A percentile compares a stretch with the other conserved stretches of the same genome.
Evolutionary conservation across 176 grass and related monocot genomes (phyloP).

Genomic region (Cenchrus americanus): DNA sequence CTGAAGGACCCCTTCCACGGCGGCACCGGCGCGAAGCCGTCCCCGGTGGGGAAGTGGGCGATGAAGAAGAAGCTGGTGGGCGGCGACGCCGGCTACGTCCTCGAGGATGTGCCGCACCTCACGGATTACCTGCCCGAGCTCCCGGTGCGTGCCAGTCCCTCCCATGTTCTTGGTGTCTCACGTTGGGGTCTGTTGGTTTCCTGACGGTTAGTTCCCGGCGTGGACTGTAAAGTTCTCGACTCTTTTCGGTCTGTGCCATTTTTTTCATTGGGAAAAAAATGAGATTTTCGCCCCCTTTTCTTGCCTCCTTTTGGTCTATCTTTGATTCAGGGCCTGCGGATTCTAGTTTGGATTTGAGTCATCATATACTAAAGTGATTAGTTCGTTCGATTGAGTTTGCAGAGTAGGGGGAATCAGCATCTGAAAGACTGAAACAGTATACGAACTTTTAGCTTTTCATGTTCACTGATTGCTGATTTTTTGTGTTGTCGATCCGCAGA

Average conservation of each 20-base stretch:
- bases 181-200: constrained; percentile 24
- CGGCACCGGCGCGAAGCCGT: neutral
- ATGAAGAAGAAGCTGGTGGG: constrained; percentile 66
- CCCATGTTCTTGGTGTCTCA: constrained; percentile 27
- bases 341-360: constrained; percentile 14
- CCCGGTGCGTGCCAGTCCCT: constrained; percentile 62
- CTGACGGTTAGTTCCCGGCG: constrained; percentile 31
- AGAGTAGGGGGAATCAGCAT: neutral
- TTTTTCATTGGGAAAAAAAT: neutral
- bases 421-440: neutral
- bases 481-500: constrained; percentile 50
- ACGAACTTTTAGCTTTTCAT: neutral
- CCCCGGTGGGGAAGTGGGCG: constrained; percentile 47
- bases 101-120: constrained; percentile 97
- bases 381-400: neutral
- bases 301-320: neutral
- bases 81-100: constrained; percentile 80
- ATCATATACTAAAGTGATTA: neutral
- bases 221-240: constrained; percentile 19
- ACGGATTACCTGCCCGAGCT: constrained; percentile 77
- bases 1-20: constrained; percentile 45
- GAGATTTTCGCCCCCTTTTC: neutral
- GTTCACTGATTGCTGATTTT: neutral
- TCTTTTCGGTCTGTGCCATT: neutral
- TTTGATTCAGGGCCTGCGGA: neutral